These are phyloP conservation scores for Candida endomychidarum DNA, from an alignment of 805 yeast genomes.

Conservation along the genomic window DNA sequence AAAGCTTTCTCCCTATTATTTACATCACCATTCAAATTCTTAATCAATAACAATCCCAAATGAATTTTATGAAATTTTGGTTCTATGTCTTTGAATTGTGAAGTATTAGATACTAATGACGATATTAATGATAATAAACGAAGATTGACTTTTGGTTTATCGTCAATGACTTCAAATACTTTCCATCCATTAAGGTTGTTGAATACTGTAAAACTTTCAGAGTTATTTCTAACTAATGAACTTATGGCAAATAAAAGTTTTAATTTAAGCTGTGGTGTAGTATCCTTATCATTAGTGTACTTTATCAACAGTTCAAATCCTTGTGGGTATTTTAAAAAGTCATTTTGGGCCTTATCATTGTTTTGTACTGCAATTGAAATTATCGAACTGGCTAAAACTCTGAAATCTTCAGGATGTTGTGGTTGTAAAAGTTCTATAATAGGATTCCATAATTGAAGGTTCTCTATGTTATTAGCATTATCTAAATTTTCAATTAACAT, in stretches of 20 bases:
- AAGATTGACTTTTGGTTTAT: conserved; percentile 44
- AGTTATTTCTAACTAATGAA: conserved; percentile 68
- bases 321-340: conserved; percentile 51
- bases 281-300: background rate
- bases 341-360: conserved; percentile 72
- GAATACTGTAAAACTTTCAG: conserved; percentile 55
- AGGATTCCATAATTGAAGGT: conserved; percentile 76
- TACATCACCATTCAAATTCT: conserved; percentile 39
- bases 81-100: conserved; percentile 37
- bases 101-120: conserved; percentile 55
- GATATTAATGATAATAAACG: conserved; percentile 58
- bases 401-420: conserved; percentile 34
- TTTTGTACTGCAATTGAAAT: conserved; percentile 94
- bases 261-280: conserved; percentile 33
- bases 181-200: conserved; percentile 63
- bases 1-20: conserved; percentile 59
- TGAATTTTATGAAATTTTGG: conserved; percentile 37
- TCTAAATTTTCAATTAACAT: conserved; percentile 92
- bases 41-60: conserved; percentile 33
- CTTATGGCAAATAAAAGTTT: conserved; percentile 82
- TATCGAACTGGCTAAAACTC: conserved; percentile 64
- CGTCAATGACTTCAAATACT: conserved; percentile 27
- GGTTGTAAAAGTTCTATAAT: conserved; percentile 54
- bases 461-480: conserved; percentile 90
- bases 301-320: conserved; percentile 48